Percentiles rank a stretch among this genome's conserved stretches.
Conservation (phyloP, 2,329 filamentous ascomycete genomes). For the Annulohypoxylon truncatum region DNA sequence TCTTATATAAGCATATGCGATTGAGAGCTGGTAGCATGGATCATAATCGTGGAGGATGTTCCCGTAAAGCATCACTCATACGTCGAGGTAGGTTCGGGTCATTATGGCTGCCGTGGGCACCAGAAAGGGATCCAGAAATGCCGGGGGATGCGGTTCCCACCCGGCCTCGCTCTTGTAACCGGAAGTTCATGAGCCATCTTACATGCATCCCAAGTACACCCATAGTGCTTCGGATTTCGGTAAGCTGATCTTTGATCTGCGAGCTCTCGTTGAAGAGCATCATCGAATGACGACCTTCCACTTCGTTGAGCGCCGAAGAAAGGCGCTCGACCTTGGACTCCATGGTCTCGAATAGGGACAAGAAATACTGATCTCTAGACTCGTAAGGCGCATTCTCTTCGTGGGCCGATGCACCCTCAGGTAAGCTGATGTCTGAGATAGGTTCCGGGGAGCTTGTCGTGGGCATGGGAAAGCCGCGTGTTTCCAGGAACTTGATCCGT, state of each 20-base stretch:
- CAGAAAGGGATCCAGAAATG: conserved; percentile 42
- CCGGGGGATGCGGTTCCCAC: conserved; percentile 41
- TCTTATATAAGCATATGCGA: not conserved
- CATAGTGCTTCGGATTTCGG: conserved; percentile 67
- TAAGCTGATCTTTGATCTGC: conserved; percentile 71
- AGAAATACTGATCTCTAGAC: conserved; percentile 58
- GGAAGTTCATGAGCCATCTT: conserved; percentile 67
- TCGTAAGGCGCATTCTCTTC: conserved; percentile 50
- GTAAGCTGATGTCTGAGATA: conserved; percentile 45
- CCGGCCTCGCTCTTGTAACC: conserved; percentile 59
- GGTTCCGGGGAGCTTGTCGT: conserved; percentile 40
- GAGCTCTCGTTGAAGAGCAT: conserved; percentile 71
- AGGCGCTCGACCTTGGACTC: conserved; percentile 68
- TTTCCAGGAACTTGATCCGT: conserved; percentile 58
- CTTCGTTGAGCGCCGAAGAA: conserved; percentile 66
- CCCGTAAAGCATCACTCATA: conserved; percentile 48
- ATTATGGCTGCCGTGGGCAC: conserved; percentile 43
- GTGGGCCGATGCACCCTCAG: conserved; percentile 38
- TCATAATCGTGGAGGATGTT: conserved; percentile 49
- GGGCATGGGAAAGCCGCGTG: conserved; percentile 47
- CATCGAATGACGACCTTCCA: conserved; percentile 70
- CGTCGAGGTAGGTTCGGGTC: conserved; percentile 44
- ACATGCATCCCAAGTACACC: conserved; percentile 70
- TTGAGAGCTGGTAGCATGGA: not conserved
- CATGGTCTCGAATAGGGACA: conserved; percentile 61